phyloP scores from a whole-genome alignment of 2,329 filamentous ascomycete genomes.

The Biscogniauxia mediterranea region DNA sequence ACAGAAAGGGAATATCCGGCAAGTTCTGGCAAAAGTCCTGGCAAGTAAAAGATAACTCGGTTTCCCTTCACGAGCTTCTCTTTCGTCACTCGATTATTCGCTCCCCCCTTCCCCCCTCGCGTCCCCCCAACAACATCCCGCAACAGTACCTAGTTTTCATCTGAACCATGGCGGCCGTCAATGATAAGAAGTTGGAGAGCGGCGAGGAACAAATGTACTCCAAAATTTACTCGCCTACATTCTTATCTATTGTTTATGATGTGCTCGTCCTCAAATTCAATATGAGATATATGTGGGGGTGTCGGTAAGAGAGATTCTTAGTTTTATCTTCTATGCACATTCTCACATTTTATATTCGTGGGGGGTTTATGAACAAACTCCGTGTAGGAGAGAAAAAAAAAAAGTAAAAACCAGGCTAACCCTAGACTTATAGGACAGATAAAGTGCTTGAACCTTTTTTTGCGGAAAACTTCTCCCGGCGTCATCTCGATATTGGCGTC shows the following conservation, averaged over 20 bases:
- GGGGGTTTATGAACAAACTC: neutral
- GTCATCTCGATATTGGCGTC: constrained; percentile 18
- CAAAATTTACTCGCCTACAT: constrained; percentile 13
- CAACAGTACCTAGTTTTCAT: neutral
- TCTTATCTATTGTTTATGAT: constrained; percentile 16
- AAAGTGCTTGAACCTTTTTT: constrained; percentile 17
- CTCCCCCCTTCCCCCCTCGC: too few species aligned
- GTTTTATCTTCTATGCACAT: neutral
- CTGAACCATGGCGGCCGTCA: neutral
- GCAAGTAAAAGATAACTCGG: neutral
- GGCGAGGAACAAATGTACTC: constrained; percentile 4
- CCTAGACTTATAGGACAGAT: constrained; percentile 25
- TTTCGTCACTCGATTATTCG: neutral
- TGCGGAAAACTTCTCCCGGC: constrained; percentile 14
- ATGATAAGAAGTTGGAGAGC: neutral
- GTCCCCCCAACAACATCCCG: neutral
- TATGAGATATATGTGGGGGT: constrained; percentile 37
- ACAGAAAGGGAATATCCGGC: neutral
- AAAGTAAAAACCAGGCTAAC: constrained; percentile 4
- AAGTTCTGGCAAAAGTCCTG: neutral
- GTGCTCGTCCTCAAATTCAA: constrained; percentile 34
- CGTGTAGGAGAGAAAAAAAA: neutral
- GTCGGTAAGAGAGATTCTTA: constrained; percentile 32
- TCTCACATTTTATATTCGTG: neutral
- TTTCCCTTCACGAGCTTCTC: neutral